Conservation (phyloP, 345 rosid genomes). For the Triadica sebifera region DNA sequence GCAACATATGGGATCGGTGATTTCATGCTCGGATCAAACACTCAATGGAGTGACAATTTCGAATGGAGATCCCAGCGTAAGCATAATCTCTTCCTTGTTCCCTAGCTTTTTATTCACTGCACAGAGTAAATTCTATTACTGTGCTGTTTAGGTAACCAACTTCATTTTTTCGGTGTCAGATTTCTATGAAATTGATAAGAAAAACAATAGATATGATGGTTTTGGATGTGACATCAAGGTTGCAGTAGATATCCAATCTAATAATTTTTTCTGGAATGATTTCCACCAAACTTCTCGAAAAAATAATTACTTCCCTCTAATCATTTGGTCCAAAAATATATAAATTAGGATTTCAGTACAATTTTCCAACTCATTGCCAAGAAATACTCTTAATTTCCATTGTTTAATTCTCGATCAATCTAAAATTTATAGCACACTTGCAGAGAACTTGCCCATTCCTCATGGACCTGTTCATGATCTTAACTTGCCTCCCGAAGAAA, state of each 20-base stretch:
- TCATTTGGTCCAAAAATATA: no score
- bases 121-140: background rate
- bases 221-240: background rate
- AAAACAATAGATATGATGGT: background rate
- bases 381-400: constrained; percentile 3
- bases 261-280: background rate
- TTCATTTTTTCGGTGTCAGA: background rate
- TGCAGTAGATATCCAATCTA: background rate
- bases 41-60: constrained; percentile 15
- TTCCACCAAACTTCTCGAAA: background rate
- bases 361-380: background rate
- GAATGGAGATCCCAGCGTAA: constrained; percentile 26
- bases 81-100: constrained; percentile 7
- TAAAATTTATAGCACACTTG: constrained; percentile 6
- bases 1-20: constrained; percentile 3
- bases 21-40: constrained; percentile 1
- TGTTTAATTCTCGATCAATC: constrained; percentile 1
- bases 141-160: background rate
- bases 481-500: constrained; percentile 24
- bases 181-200: background rate
- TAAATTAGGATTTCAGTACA: no score
- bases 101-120: background rate
- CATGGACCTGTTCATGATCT: constrained; percentile 28
- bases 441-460: constrained; percentile 30
- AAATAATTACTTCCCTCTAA: no score